Percentiles rank a stretch among this genome's conserved stretches.
Conservation (phyloP, 1,284 basidiomycete species). For the Afroboletus lepidellus region DNA sequence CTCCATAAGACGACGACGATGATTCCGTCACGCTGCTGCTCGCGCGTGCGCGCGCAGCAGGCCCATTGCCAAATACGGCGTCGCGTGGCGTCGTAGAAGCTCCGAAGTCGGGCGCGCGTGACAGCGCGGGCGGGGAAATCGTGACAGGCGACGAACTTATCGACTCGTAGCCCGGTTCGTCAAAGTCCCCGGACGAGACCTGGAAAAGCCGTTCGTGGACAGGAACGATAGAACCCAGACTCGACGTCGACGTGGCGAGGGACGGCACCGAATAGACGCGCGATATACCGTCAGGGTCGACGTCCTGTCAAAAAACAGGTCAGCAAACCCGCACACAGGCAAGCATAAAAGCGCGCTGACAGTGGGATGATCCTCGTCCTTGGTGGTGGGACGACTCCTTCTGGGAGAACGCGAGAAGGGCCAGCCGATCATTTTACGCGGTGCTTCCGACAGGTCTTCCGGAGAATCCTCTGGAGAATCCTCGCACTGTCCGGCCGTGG, state of each 20-base stretch:
- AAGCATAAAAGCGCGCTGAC: constrained; percentile 5
- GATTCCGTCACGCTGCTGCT: too few species aligned
- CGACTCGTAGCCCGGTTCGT: constrained; percentile 5
- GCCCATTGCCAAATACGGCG: constrained; percentile 6
- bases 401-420: constrained; percentile 32
- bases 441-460: constrained; percentile 17
- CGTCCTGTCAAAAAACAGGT: constrained; percentile 7
- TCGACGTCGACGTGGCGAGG: constrained; percentile 28
- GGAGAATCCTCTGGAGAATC: constrained; percentile 6
- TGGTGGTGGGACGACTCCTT: constrained; percentile 11
- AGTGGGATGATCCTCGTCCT: constrained; percentile 6
- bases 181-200: constrained; percentile 8
- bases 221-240: constrained; percentile 32
- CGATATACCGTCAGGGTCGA: constrained; percentile 4
- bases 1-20: too few species aligned
- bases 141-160: constrained; percentile 11
- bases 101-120: neutral
- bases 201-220: constrained; percentile 28
- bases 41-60: constrained; percentile 5
- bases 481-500: constrained; percentile 7
- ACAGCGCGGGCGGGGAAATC: neutral
- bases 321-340: constrained; percentile 2
- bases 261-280: constrained; percentile 16
- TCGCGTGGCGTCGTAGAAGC: constrained; percentile 1
- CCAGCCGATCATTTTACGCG: constrained; percentile 32